Base-by-base conservation (phyloP, 306 rosid species). In the Begonia loranthoides region DNA sequence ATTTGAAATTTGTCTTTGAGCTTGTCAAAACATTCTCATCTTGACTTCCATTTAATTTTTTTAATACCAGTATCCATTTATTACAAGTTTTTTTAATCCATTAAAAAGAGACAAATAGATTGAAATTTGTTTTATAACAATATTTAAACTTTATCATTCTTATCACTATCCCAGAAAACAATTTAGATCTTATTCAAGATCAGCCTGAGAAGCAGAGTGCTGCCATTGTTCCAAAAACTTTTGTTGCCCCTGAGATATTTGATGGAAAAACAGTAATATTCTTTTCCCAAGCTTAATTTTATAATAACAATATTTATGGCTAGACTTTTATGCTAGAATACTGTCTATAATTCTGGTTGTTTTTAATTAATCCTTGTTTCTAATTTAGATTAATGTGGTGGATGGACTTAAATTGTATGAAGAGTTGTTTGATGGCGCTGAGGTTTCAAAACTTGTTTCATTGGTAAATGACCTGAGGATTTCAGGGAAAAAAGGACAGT, bases 371-470 rank as follows among this genome's bases (percentile, higher is more conserved):
- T n/a, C n/a, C n/a, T 15, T 15, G 14, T 21, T 44, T 64, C 59
- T 40, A 52, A 16, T 59, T 56, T 57, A 90, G 99, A 73, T 90
- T 61, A 90, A 90, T 59, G 80, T 54, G 66, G 83, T 70, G 21
- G 95, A 86, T 49, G 99, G 99, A 52, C 69, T 90, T 70, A 86
- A 85, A 59, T 67, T 71, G 65, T 80, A 74, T 53, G 86, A 90
- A 54, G 73, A 67, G 14, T 68, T 86, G 34, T 63, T 73, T 44
- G 75, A 63, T 54, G 74, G 73, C 19, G 21, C 58, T 16, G 94
- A 82, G 70, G 76, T 86, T 52, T 71, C 81, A 24, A 80, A 76
- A 66, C 76, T 90, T 52, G 58, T 74, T 66, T 69, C 79, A n/a
- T 55, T 86, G 71, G 94, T 66, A 14, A 80, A 76, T 72, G 92